These are phyloP conservation scores for Articulospora tetracladia DNA, from an alignment of 495 filamentous ascomycete species.

Conservation along the genomic window DNA sequence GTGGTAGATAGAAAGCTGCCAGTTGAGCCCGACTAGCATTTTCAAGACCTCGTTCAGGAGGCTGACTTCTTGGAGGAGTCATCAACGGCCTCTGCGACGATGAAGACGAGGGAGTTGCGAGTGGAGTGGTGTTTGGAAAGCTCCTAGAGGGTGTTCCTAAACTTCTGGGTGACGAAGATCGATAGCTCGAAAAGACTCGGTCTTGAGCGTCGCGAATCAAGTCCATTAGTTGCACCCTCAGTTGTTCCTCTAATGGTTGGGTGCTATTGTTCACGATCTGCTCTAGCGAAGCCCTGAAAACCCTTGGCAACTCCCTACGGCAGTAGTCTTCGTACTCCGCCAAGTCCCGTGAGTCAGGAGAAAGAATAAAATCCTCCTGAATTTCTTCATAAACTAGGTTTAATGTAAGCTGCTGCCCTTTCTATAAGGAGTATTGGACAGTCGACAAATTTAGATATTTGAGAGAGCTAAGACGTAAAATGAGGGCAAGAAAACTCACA, in stretches of 20 bases:
- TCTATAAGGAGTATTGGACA: too few species aligned
- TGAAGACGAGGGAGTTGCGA: neutral
- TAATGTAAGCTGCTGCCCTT: too few species aligned
- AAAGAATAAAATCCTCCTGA: conserved; percentile 5
- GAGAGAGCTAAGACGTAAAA: neutral
- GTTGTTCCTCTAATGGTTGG: conserved; percentile 7
- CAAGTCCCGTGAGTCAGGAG: conserved; percentile 10
- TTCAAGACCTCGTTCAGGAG: neutral
- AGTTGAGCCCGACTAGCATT: too few species aligned
- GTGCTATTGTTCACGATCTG: conserved; percentile 4
- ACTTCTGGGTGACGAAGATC: neutral
- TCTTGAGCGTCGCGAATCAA: conserved; percentile 19
- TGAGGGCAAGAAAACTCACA: too few species aligned
- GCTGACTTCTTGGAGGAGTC: neutral
- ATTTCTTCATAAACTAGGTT: conserved; percentile 10
- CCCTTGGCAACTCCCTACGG: conserved; percentile 13
- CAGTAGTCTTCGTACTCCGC: conserved; percentile 15
- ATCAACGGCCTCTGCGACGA: neutral
- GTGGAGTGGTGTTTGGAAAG: neutral
- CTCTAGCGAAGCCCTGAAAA: conserved; percentile 6
- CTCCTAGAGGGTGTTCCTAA: neutral
- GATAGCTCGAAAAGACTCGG: conserved; percentile 14
- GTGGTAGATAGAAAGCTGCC: too few species aligned
- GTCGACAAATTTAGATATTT: neutral
- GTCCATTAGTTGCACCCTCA: conserved; percentile 7